Percentiles rank a stretch among this genome's conserved stretches.
Conservation (phyloP, 2,329 filamentous ascomycete genomes). For the Cadophora luteo-olivacea region DNA sequence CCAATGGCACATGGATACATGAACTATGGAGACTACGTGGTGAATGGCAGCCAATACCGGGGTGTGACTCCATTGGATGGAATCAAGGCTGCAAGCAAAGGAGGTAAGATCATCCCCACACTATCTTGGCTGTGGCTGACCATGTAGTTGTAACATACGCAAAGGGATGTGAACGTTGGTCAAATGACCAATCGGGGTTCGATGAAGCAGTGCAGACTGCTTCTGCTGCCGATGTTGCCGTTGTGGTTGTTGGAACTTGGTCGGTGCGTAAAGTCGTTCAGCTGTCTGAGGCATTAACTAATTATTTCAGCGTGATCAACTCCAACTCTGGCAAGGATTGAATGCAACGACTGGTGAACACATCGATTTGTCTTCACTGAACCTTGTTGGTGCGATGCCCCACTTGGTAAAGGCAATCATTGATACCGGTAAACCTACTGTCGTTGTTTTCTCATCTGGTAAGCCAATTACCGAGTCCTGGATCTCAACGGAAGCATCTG, state of each 20-base stretch:
- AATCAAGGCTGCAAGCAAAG: conserved; percentile 65
- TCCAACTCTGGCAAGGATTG: conserved; percentile 71
- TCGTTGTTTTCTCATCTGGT: conserved; percentile 84
- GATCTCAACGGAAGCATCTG: conserved; percentile 69
- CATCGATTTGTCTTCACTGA: conserved; percentile 68
- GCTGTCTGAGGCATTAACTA: neutral
- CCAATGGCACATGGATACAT: conserved; percentile 76
- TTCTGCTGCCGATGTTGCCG: conserved; percentile 70
- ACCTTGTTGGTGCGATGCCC: conserved; percentile 74
- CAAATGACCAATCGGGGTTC: conserved; percentile 71
- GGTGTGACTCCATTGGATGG: conserved; percentile 75
- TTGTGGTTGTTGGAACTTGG: conserved; percentile 80
- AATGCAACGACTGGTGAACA: conserved; percentile 81
- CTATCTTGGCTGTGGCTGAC: neutral
- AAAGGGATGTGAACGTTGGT: conserved; percentile 76
- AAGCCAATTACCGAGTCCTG: conserved; percentile 77
- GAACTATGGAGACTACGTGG: conserved; percentile 80
- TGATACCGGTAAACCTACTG: conserved; percentile 73
- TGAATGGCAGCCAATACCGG: conserved; percentile 65
- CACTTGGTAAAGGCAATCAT: conserved; percentile 71
- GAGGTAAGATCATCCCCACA: conserved; percentile 44
- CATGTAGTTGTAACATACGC: conserved; percentile 63
- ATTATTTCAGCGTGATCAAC: conserved; percentile 63
- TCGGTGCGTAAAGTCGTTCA: conserved; percentile 45
- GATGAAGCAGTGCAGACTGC: conserved; percentile 69